Evolutionary conservation across 2,329 filamentous ascomycete genomes (phyloP).

Genomic region (Drechslerella dactyloides): DNA sequence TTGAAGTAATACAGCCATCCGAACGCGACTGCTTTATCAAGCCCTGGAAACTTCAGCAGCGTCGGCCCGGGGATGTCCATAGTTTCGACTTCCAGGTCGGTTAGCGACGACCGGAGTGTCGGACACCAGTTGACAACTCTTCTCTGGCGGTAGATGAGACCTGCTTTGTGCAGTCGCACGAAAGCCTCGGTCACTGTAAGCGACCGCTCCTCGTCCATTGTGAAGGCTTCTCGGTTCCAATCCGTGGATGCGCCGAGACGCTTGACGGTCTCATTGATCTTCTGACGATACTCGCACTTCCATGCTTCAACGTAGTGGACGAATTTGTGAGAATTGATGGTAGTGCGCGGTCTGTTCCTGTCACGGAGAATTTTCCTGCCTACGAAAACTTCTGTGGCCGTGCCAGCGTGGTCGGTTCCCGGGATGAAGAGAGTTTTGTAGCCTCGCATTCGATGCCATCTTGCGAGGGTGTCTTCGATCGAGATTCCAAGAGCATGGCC

Average conservation of each 20-base stretch:
- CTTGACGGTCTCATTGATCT: slow-evolving; percentile 51
- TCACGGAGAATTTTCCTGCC: slow-evolving; percentile 52
- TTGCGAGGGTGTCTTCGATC: slow-evolving; percentile 53
- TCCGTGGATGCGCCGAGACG: slow-evolving; percentile 53
- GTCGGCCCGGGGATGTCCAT: slow-evolving; percentile 44
- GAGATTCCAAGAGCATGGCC: slow-evolving; percentile 54
- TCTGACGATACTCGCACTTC: slow-evolving; percentile 49
- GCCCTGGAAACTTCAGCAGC: slow-evolving; percentile 36
- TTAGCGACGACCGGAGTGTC: slow-evolving; percentile 52
- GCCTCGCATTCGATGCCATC: slow-evolving; percentile 54
- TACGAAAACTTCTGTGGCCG: slow-evolving; percentile 54
- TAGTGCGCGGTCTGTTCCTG: slow-evolving; percentile 34
- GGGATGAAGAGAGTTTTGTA: slow-evolving; percentile 53
- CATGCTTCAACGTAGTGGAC: slow-evolving; percentile 49
- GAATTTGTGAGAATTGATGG: slow-evolving; percentile 50
- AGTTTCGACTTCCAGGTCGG: slow-evolving; percentile 52
- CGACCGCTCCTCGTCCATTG: slow-evolving; percentile 44
- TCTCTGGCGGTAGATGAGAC: slow-evolving; percentile 53
- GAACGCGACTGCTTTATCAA: slow-evolving; percentile 49
- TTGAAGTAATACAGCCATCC: slow-evolving; percentile 53
- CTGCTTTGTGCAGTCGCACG: slow-evolving; percentile 52
- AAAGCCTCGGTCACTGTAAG: slow-evolving; percentile 53
- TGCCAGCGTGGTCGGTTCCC: slow-evolving; percentile 54
- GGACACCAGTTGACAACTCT: slow-evolving; percentile 54
- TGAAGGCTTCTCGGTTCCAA: slow-evolving; percentile 51